These are phyloP conservation scores for Ogataea saltuana DNA, from an alignment of 805 yeast genomes.

Conservation along the genomic window DNA sequence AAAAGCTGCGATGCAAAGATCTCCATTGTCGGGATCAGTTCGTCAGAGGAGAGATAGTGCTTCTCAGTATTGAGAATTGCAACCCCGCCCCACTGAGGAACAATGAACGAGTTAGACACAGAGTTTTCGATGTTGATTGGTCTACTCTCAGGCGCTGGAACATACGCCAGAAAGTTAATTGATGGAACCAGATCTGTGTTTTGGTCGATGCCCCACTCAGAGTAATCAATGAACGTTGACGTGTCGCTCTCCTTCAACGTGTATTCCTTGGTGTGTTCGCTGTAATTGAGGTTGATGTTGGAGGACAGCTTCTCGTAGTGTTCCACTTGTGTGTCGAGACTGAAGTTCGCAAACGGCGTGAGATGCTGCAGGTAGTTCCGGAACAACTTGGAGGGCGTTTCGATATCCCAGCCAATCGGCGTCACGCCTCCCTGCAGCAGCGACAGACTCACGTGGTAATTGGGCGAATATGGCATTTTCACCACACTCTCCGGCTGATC, in stretches of 20 bases:
- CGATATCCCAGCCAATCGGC: conserved; percentile 75
- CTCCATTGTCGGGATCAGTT: conserved; percentile 59
- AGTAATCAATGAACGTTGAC: conserved; percentile 77
- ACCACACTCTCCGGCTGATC: conserved; percentile 32
- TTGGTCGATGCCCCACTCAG: conserved; percentile 72
- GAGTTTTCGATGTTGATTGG: conserved; percentile 52
- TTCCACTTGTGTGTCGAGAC: conserved; percentile 77
- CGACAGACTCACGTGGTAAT: conserved; percentile 74
- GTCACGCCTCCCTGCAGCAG: conserved; percentile 69
- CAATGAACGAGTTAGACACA: conserved; percentile 58
- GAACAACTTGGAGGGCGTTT: conserved; percentile 50
- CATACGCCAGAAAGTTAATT: conserved; percentile 67
- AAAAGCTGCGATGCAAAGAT: conserved; percentile 75
- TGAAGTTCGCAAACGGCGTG: conserved; percentile 61
- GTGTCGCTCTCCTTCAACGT: conserved; percentile 53
- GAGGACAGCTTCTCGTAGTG: conserved; percentile 54
- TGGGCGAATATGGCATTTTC: conserved; percentile 59
- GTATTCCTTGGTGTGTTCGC: conserved; percentile 28
- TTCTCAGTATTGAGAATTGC: conserved; percentile 44
- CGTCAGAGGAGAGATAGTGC: conserved; percentile 39
- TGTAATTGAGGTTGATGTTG: conserved; percentile 28
- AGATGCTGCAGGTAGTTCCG: conserved; percentile 56
- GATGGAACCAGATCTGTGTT: conserved; percentile 57
- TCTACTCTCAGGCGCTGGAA: conserved; percentile 50
- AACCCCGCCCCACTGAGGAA: conserved; percentile 93